phyloP scores from a whole-genome alignment of 495 filamentous ascomycete species.

The Tuber umbilicatum region DNA sequence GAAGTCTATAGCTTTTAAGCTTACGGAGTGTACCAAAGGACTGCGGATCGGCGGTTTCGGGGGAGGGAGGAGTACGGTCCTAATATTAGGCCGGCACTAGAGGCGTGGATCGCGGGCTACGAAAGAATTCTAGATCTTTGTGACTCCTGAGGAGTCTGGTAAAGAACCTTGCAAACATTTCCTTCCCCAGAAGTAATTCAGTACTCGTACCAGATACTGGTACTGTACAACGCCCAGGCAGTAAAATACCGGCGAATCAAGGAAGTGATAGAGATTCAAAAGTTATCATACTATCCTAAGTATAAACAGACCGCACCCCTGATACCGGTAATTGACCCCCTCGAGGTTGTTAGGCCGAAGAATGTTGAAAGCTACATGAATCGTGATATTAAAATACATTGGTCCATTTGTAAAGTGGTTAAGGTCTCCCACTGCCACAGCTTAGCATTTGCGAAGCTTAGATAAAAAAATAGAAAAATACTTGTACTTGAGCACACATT shows the following conservation, averaged over 20 bases:
- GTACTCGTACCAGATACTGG: neutral
- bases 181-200: neutral
- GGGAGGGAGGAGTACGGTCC: neutral
- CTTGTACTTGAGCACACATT: no score
- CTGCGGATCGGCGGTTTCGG: neutral
- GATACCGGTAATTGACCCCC: neutral
- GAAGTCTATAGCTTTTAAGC: neutral
- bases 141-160: neutral
- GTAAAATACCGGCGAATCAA: no score
- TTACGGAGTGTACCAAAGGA: neutral
- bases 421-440: no score
- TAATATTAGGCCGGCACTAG: no score
- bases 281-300: neutral
- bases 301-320: neutral
- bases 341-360: neutral
- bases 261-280: neutral
- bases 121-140: neutral
- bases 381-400: no score
- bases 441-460: no score
- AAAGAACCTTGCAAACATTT: neutral
- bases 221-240: no score
- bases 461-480: no score
- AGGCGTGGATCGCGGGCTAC: neutral
- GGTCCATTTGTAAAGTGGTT: no score
- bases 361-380: no score